These are phyloP conservation scores for Blumeria graminis DNA, from an alignment of 2,329 filamentous ascomycete species.

Conservation along the genomic window DNA sequence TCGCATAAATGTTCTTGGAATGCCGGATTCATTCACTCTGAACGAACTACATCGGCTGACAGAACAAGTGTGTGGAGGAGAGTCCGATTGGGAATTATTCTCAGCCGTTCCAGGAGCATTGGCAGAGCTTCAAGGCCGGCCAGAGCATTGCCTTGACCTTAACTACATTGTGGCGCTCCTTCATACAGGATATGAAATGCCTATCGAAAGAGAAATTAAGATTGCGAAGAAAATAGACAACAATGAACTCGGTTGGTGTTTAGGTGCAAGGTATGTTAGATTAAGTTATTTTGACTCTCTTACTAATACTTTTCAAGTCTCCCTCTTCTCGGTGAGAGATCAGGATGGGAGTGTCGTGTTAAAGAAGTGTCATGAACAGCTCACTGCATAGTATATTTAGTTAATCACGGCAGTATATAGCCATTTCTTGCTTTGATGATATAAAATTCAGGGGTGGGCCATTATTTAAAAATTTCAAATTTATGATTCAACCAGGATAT, in stretches of 20 bases:
- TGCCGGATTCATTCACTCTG: constrained; percentile 94
- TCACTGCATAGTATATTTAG: not conserved
- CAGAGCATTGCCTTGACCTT: constrained; percentile 82
- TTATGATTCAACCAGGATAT: too few relatives aligned
- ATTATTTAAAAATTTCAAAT: too few relatives aligned
- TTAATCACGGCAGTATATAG: not conserved
- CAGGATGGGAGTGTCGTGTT: constrained; percentile 77
- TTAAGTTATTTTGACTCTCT: not conserved
- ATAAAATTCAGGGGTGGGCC: too few relatives aligned
- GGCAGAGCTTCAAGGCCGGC: constrained; percentile 54
- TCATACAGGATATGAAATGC: constrained; percentile 95
- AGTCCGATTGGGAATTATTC: constrained; percentile 60
- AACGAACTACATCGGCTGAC: constrained; percentile 73
- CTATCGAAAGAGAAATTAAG: constrained; percentile 82
- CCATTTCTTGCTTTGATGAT: too few relatives aligned
- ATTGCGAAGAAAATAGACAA: constrained; percentile 98
- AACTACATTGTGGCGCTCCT: constrained; percentile 89
- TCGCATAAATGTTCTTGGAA: constrained; percentile 76
- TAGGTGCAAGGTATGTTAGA: constrained; percentile 63
- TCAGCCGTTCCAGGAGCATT: constrained; percentile 51
- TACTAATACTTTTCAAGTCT: constrained; percentile 29
- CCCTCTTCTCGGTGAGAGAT: constrained; percentile 55
- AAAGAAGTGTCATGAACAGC: constrained; percentile 40
- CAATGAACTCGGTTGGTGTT: constrained; percentile 92
- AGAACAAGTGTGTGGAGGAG: constrained; percentile 60